These are phyloP conservation scores for Cynara cardunculus DNA, from an alignment of 129 eudicot species.

Conservation along the genomic window DNA sequence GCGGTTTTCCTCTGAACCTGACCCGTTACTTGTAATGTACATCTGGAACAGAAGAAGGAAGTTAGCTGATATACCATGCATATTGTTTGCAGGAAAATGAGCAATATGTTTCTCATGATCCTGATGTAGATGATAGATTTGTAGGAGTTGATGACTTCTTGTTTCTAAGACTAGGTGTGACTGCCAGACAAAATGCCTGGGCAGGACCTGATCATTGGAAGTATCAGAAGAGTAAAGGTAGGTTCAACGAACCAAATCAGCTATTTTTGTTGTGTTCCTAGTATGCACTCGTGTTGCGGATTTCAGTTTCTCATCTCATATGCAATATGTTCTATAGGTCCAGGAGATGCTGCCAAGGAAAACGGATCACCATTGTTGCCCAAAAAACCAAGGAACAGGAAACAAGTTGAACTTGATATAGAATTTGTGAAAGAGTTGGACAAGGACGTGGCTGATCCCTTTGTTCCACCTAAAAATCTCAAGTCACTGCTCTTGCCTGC, in stretches of 20 bases:
- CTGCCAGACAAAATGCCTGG: constrained; percentile 80
- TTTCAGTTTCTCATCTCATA: constrained; percentile 7
- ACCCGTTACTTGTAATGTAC: neutral
- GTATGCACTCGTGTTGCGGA: constrained; percentile 7
- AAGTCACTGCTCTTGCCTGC: constrained; percentile 63
- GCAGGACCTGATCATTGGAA: constrained; percentile 99
- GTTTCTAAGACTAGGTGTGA: constrained; percentile 51
- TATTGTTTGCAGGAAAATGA: constrained; percentile 49
- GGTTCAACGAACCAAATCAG: neutral
- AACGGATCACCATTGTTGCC: constrained; percentile 43
- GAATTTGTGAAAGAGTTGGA: constrained; percentile 56
- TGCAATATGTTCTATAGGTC: constrained; percentile 35
- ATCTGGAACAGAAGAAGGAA: neutral
- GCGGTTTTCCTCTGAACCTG: neutral
- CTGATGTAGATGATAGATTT: constrained; percentile 47
- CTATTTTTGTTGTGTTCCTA: neutral
- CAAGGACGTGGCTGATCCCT: constrained; percentile 42
- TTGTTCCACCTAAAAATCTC: constrained; percentile 70
- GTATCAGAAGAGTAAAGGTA: constrained; percentile 70
- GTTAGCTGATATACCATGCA: neutral
- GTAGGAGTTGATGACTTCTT: constrained; percentile 53
- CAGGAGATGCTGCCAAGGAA: constrained; percentile 45
- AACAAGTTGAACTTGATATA: constrained; percentile 59
- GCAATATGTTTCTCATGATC: constrained; percentile 29
- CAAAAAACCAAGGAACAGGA: constrained; percentile 54